phyloP scores from a whole-genome alignment of 768 basidiomycete genomes.

The Suillus occidentalis region DNA sequence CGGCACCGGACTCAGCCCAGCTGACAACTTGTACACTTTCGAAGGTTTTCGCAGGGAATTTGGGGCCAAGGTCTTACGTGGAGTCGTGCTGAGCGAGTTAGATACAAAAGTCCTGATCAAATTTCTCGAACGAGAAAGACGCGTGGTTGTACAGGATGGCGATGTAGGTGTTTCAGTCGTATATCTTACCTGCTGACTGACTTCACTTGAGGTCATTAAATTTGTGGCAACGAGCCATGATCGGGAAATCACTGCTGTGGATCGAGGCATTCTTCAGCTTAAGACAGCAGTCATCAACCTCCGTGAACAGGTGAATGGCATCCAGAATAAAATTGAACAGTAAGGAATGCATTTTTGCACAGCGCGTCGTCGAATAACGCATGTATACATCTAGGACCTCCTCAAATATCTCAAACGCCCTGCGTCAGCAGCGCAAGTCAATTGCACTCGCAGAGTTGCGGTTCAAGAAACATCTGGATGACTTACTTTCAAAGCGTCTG shows the following conservation, averaged over 20 bases:
- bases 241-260: constrained; percentile 68
- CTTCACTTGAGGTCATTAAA: constrained; percentile 67
- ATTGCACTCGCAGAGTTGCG: constrained; percentile 77
- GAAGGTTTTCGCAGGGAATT: constrained; percentile 65
- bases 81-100: constrained; percentile 48
- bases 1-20: constrained; percentile 42
- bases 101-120: constrained; percentile 74
- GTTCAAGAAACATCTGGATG: constrained; percentile 79
- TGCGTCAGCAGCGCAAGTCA: constrained; percentile 69
- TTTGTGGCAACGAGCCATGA: constrained; percentile 48
- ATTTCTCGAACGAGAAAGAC: constrained; percentile 78
- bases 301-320: constrained; percentile 62
- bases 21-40: constrained; percentile 61
- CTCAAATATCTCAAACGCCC: constrained; percentile 59
- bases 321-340: constrained; percentile 76
- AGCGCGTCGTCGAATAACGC: neutral
- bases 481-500: constrained; percentile 71
- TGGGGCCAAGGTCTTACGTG: constrained; percentile 41
- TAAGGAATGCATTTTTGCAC: constrained; percentile 35
- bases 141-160: constrained; percentile 59
- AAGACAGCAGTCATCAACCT: constrained; percentile 68
- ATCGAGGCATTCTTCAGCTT: constrained; percentile 80
- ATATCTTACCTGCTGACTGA: constrained; percentile 1
- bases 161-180: constrained; percentile 49
- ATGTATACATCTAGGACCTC: constrained; percentile 51